Base-by-base conservation (phyloP, 1,284 basidiomycete genomes). In the Tausonia pullulans region DNA sequence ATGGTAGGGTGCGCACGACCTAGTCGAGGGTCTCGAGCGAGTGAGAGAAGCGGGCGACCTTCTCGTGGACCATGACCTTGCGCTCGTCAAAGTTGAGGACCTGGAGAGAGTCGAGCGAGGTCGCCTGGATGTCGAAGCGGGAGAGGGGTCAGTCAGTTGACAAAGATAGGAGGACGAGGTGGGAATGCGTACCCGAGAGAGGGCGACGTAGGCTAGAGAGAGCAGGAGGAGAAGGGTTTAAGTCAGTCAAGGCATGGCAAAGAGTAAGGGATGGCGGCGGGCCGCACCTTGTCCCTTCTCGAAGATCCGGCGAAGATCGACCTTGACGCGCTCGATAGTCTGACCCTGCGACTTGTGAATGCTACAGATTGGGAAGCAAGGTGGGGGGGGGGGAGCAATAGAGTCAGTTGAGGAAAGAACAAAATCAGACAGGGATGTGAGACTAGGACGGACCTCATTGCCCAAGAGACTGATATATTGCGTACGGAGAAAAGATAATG, bases 321-420 rank as follows among this genome's bases (percentile, higher is more conserved):
- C 58, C 51, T 46, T 56, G 27, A 49, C 63, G 10, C 44, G 50
- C 4, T 65, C 60, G 4, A 65, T 51, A 41, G 64, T 65, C 53
- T 61, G 55, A 16, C 64, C 64, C 27, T 65, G 64, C 11, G 45
- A 57, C 57, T 65, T 65, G 60, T 65, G 64, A 41, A 65, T 65
- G 10, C 55, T 27, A 27, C 27, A 27, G 27, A 27, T 27, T 27
- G 27, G 27, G 27, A 27, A 27, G 27, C 27, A 27, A 27, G 27
- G 27, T 27, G 27, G 27, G 27, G 27, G 27, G 27, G 27, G 27
- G 27, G 27, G 27, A 27, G 27, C 27, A 27, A 27, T 27, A 27
- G 27, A 27, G 27, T 27, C 27, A 27, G 27, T 27, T 27, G 49
- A 60, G 27, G 27, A 27, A 43, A 14, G 8, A 43, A 16, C 4